These are phyloP conservation scores for Stylonectria norvegica DNA, from an alignment of 2,329 filamentous ascomycete species.

Conservation along the genomic window DNA sequence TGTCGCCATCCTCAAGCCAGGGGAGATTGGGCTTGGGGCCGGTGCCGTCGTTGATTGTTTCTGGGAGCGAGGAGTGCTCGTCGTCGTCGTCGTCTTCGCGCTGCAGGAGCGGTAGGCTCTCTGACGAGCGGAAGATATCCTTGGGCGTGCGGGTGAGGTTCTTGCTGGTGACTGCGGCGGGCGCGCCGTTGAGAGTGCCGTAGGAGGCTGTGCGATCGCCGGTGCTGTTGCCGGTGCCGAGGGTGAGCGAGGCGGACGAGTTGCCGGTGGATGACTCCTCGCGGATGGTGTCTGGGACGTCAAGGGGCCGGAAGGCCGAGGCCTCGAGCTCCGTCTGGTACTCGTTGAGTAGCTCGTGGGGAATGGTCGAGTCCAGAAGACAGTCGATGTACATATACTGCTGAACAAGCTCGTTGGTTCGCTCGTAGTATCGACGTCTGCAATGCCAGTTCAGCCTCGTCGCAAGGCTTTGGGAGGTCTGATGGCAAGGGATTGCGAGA, in stretches of 20 bases:
- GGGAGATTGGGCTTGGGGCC: constrained; percentile 58
- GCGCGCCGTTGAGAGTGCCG: constrained; percentile 27
- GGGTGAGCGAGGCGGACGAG: constrained; percentile 28
- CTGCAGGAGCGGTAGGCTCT: constrained; percentile 63
- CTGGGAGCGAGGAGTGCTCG: constrained; percentile 30
- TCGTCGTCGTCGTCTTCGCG: constrained; percentile 45
- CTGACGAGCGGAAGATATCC: constrained; percentile 76
- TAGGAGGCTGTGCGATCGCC: constrained; percentile 20
- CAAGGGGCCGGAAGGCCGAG: constrained; percentile 50
- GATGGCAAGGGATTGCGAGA: background rate
- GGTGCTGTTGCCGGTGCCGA: constrained; percentile 8
- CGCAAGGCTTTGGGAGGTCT: background rate
- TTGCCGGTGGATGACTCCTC: constrained; percentile 54
- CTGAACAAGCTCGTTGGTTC: constrained; percentile 82
- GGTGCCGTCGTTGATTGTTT: constrained; percentile 26
- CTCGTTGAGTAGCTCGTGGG: constrained; percentile 86
- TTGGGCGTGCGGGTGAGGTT: constrained; percentile 73
- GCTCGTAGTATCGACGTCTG: constrained; percentile 80
- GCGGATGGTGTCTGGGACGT: constrained; percentile 70
- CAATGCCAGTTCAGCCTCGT: constrained; percentile 4
- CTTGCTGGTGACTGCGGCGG: constrained; percentile 30
- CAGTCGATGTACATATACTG: constrained; percentile 93
- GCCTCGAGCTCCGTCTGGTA: constrained; percentile 64
- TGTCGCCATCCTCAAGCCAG: constrained; percentile 66
- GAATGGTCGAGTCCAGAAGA: constrained; percentile 86